phyloP scores from a whole-genome alignment of 768 basidiomycete species.

The Termitomyces heimii region DNA sequence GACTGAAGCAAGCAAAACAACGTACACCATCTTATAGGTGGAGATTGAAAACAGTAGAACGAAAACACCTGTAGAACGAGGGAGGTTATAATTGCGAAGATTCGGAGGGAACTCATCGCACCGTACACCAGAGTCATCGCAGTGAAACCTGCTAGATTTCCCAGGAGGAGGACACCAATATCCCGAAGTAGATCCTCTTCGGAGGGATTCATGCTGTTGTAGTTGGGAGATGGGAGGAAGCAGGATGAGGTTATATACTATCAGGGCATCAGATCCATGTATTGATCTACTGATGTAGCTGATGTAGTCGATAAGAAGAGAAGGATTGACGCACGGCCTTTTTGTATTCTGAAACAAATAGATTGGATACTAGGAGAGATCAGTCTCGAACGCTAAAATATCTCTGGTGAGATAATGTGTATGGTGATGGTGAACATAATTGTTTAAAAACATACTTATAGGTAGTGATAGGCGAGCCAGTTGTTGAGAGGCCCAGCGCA shows the following conservation, averaged over 20 bases:
- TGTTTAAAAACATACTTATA: background rate
- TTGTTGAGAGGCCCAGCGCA: background rate
- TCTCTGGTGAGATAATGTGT: background rate
- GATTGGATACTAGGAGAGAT: background rate
- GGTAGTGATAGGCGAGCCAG: no score
- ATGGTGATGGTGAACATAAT: background rate
- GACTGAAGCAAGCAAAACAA: background rate
- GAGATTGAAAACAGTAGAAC: constrained; percentile 10
- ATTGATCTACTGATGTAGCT: background rate
- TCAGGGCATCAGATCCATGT: background rate
- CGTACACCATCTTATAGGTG: constrained; percentile 10
- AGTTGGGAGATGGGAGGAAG: background rate
- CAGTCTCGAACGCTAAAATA: background rate
- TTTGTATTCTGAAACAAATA: background rate
- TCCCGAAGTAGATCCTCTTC: constrained; percentile 10
- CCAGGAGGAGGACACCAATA: constrained; percentile 10
- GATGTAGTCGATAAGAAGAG: background rate
- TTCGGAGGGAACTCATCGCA: background rate
- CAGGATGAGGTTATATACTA: background rate
- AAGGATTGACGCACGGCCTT: background rate
- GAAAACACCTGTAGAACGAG: constrained; percentile 6
- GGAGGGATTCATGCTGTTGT: background rate
- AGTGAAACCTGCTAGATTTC: constrained; percentile 11
- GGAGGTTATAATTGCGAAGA: background rate
- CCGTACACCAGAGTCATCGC: constrained; percentile 13